Evolutionary conservation across 208 protist genomes (phyloP), one percentile per base, ranked within the genome.

Genomic region (Balamuthia mandrillaris): DNA sequence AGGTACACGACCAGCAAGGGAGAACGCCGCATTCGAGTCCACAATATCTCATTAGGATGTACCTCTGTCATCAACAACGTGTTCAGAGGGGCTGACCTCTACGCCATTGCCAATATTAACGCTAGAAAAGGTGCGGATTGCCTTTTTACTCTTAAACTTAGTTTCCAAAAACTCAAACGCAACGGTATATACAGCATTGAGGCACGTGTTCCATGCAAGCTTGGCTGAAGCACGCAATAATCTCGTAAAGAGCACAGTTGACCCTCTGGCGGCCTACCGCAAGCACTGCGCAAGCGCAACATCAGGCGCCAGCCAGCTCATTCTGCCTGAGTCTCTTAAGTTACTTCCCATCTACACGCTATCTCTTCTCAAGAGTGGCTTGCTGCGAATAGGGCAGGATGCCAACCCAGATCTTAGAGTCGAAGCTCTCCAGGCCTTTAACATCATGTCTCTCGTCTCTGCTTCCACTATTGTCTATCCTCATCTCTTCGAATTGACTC

Each of bases 1-100:
- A 70, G 61, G 1, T 96, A 95, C 81, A 96, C 94, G 41, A 89
- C 94, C 12, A 72, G 86, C 3, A 82, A 87, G 58, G 94, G 94
- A 81, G 89, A 95, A 72, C 84, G 94, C 6, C 88, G 94, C 65
- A 95, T 96, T 37, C 92, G 94, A 68, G 89, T 95, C 3, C 88
- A 92, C 54, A 96, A 89, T 5, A 39, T 85, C n/a, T 39, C 39
- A 33, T 61, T 85, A 3, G 44, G 58, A 29, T 18, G 18, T 18
- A 21, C 58, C 6, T 37, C 54, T 21, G 44, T 41, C 0, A 7
- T 85, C 3, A 31, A 54, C 24, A 0, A 31, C 47, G 24, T 85
- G 21, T 31, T 85, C 7, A 54, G 79, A 16, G 33, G 31, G 16
- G 63, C 61, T 31, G 79, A 85, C 16, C 37, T 85, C 4, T 70